Conservation (phyloP, 345 rosid genomes). For the Lepidium didymum region DNA sequence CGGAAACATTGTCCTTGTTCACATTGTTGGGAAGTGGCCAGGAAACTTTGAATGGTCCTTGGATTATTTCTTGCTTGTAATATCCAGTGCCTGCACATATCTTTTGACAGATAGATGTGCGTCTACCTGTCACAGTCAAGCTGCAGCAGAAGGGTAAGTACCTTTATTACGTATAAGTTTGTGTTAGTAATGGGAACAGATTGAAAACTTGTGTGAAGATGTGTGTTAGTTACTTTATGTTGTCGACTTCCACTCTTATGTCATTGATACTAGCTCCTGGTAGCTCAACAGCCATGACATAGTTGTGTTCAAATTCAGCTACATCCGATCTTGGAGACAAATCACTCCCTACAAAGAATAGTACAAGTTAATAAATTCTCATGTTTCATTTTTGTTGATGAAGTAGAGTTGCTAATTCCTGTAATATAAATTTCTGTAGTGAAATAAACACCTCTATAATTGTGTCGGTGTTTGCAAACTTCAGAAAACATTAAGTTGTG, state of each 20-base stretch:
- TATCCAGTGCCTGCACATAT: slow-evolving; percentile 29
- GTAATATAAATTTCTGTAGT: not conserved
- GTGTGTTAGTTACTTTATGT: slow-evolving; percentile 37
- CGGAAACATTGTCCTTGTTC: slow-evolving; percentile 52
- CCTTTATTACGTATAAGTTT: not conserved
- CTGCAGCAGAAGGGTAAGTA: slow-evolving; percentile 30
- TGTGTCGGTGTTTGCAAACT: not conserved
- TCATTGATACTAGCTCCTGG: slow-evolving; percentile 61
- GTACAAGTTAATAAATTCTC: not conserved
- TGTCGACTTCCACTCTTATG: slow-evolving; percentile 68
- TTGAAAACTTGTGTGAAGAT: not conserved
- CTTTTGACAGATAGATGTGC: slow-evolving; percentile 29
- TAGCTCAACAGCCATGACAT: slow-evolving; percentile 54
- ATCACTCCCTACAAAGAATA: slow-evolving; percentile 33
- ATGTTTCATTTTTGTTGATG: not conserved
- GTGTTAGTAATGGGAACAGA: not conserved
- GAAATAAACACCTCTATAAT: not conserved
- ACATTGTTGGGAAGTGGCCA: slow-evolving; percentile 66
- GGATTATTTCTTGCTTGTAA: slow-evolving; percentile 47
- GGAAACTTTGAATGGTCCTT: slow-evolving; percentile 52
- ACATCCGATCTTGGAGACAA: slow-evolving; percentile 70
- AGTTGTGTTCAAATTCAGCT: slow-evolving; percentile 40
- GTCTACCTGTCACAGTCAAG: slow-evolving; percentile 49
- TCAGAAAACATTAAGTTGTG: not conserved
- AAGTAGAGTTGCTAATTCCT: not conserved